A percentile compares a stretch with the other conserved stretches of the same genome.
These are phyloP conservation scores for Phytophthora lateralis DNA, from an alignment of 352 stramenopile species.

Conservation along the genomic window DNA sequence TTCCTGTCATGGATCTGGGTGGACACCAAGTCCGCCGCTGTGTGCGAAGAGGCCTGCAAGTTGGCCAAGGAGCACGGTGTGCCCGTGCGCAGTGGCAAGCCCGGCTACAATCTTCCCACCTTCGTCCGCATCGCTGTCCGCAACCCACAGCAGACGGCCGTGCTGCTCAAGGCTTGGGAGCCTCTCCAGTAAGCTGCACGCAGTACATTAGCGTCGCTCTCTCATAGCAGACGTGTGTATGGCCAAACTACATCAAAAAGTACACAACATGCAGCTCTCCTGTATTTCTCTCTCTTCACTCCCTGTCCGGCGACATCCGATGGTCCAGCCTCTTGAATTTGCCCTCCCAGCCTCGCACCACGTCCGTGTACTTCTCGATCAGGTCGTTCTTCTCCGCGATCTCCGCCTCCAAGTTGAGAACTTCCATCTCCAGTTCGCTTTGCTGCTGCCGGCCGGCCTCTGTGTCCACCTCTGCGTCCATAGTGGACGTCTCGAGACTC, in stretches of 20 bases:
- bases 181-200: slow-evolving; percentile 47
- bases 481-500: slow-evolving; percentile 13
- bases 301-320: slow-evolving; percentile 63
- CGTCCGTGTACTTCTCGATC: slow-evolving; percentile 85
- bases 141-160: slow-evolving; percentile 63
- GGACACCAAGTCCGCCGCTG: slow-evolving; percentile 73
- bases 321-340: slow-evolving; percentile 85
- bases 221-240: background rate
- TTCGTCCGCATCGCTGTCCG: slow-evolving; percentile 88
- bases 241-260: slow-evolving; percentile 5
- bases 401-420: slow-evolving; percentile 75
- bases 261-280: slow-evolving; percentile 23
- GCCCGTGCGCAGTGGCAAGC: slow-evolving; percentile 85
- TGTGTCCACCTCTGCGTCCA: slow-evolving; percentile 2
- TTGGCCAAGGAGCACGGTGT: slow-evolving; percentile 86
- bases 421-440: slow-evolving; percentile 76
- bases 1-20: slow-evolving; percentile 92
- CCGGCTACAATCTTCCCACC: slow-evolving; percentile 88
- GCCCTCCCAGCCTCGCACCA: slow-evolving; percentile 83
- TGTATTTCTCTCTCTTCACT: slow-evolving; percentile 31
- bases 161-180: slow-evolving; percentile 81
- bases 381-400: slow-evolving; percentile 85
- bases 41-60: slow-evolving; percentile 60
- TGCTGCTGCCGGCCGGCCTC: slow-evolving; percentile 31
- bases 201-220: background rate